phyloP scores from a whole-genome alignment of 2,329 filamentous ascomycete species.

The Blastomyces silverae region DNA sequence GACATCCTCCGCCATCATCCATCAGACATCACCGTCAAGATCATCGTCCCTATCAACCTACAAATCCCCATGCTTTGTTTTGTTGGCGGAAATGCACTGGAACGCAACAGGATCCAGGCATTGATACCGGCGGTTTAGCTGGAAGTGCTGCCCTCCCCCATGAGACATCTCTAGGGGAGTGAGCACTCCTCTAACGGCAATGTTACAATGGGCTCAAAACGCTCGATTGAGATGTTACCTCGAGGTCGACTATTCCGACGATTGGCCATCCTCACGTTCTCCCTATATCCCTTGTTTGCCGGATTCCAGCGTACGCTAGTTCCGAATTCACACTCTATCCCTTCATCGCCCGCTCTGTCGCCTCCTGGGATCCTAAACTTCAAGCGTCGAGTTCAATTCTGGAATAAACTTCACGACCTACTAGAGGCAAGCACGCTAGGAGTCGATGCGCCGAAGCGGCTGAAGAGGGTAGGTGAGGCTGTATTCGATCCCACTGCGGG shows the following conservation, averaged over 20 bases:
- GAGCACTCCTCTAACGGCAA: background rate
- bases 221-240: background rate
- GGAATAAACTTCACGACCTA: constrained; percentile 4
- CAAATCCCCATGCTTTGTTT: background rate
- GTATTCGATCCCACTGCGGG: constrained; percentile 26
- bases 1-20: background rate
- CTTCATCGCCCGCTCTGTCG: background rate
- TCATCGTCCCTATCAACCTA: background rate
- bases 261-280: background rate
- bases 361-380: constrained; percentile 8
- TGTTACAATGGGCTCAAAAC: background rate
- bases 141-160: background rate
- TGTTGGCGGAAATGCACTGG: background rate
- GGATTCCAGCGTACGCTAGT: background rate
- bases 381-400: constrained; percentile 12
- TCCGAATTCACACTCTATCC: background rate
- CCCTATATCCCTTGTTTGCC: background rate
- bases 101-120: background rate
- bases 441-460: constrained; percentile 8
- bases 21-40: background rate
- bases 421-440: constrained; percentile 10
- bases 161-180: background rate
- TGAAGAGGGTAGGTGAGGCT: constrained; percentile 1
- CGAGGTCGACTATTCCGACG: background rate
- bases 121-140: background rate